A percentile compares a stretch with the other conserved stretches of the same genome.
phyloP scores from a whole-genome alignment of 257 asterid genomes.

The Capsicum chinense region DNA sequence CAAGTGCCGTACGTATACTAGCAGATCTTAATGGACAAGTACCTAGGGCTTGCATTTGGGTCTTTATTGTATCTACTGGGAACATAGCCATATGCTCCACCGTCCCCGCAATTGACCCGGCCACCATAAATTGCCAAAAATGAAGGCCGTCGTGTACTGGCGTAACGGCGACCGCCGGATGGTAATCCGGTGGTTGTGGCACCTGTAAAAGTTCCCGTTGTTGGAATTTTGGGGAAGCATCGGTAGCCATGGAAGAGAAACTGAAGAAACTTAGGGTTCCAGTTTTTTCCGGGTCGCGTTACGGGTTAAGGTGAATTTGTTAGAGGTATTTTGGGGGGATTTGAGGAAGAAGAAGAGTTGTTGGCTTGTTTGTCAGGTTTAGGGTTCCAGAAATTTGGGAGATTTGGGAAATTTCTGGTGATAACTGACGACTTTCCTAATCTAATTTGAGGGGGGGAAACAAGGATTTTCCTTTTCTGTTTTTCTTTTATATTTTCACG shows the following conservation, averaged over 20 bases:
- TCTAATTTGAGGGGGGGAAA: neutral
- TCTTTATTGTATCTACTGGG: conserved; percentile 89
- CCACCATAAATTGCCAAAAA: conserved; percentile 89
- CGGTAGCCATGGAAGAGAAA: conserved; percentile 64
- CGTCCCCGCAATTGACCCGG: conserved; percentile 92
- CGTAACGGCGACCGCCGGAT: conserved; percentile 41
- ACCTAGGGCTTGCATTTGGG: conserved; percentile 93
- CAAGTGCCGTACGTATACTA: conserved; percentile 60
- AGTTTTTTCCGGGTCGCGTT: neutral
- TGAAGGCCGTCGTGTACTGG: conserved; percentile 82
- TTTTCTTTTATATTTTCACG: neutral
- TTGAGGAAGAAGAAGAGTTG: conserved; percentile 25
- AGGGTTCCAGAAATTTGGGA: conserved; percentile 22
- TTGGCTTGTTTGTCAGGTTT: neutral
- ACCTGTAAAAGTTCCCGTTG: conserved; percentile 62
- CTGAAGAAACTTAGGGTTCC: neutral
- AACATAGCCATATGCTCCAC: conserved; percentile 98
- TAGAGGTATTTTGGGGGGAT: neutral
- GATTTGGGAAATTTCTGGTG: neutral
- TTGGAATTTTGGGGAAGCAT: conserved; percentile 70
- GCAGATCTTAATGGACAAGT: conserved; percentile 83
- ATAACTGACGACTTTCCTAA: neutral
- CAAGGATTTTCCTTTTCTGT: neutral
- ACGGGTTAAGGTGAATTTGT: conserved; percentile 16
- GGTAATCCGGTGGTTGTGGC: conserved; percentile 59